Evolutionary conservation across 2,329 filamentous ascomycete genomes (phyloP), one percentile per base, ranked within the genome.

Genomic region (Colletotrichum liriopes): DNA sequence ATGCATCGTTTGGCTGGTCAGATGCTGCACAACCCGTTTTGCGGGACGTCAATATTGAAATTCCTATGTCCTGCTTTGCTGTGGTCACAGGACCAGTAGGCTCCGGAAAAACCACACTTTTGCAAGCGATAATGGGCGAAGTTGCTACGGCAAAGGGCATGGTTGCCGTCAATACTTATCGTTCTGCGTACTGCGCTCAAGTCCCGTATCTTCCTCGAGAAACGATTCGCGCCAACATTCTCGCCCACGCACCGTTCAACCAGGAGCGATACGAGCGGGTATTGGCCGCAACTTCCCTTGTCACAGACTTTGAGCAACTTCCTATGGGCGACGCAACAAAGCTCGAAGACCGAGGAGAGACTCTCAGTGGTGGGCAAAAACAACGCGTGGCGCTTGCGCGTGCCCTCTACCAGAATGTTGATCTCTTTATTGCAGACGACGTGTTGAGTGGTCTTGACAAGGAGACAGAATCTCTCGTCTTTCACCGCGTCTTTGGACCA

Each of bases 331-430:
- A 85, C 41, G 66, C 77, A 5, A 84, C 83, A 0, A 76, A 78
- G 3, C 75, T 86, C 51, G 84, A 84, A 5, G 82, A 79, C 45
- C 80, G 81, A 16, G 84, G 84, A 0, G 79, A 84, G 26, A 81
- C 79, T 18, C 73, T 86, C 0, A 84, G 82, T 9, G 84, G 84
- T 1, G 84, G 84, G 0, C 84, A 86, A 59, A 74, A 77, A 55
- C 79, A 83, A 3, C 78, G 82, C 2, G 75, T 82, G 0, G 76
- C 62, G 7, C 45, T 69, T 1, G 66, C 66, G 0, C 49, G 59
- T 47, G 59, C 66, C 0, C 51, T 69, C 3, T 69, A 69, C 14
- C 59, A 52, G 11, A n/a, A 56, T 9, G 32, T 60, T 0, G 59
- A 69, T 8, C 29, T 64, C 1, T 0, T 69, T 0, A 26, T 69